Base-by-base conservation (phyloP, 2,329 filamentous ascomycete species). In the Venturia effusa region DNA sequence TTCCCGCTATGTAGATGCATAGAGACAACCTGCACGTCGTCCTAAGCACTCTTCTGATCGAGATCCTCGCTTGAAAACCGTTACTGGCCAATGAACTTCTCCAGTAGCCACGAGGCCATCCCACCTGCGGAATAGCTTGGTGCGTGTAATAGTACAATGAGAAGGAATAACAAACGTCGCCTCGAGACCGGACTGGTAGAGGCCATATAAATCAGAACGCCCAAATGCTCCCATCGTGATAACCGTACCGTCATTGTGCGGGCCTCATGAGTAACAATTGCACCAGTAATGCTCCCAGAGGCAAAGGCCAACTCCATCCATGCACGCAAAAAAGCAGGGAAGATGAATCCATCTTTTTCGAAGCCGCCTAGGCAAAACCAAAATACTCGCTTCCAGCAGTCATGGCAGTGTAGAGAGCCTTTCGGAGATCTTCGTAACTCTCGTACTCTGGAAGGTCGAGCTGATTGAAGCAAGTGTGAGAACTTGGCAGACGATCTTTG, bases 381-480 rank as follows among this genome's bases (percentile, higher is more conserved):
- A 99, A 99, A 75, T 87, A 97, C 75, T 97, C 93, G 79, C 92
- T 94, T 69, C 94, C 94, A 68, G 92, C 88, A n/a, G 94, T 99
- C 76, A 99, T 97, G 67, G 94, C 94, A 69, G 92, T 97, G 75
- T 95, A 87, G 66, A 99, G 79, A 73, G 94, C 92, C 71, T 89
- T 86, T 67, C 94, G 87, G 66, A 99, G 84, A 69, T 84, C 82
- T 71, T 99, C 94, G 76, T 99, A 99, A 74, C 86, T 95, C 72
- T 97, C 94, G 74, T 99, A 99, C 78, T 99, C 94, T 51, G 94
- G 94, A 69, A 99, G 85, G 79, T 99, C 94, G 74, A 99, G 90
- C 80, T 99, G 94, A 76, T 99, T 99, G 80, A 99, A 99, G 81
- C 94, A 99, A 67, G 94, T 99, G 76, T 99, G 95, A 70, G 92